phyloP scores from a whole-genome alignment of 176 grass and related monocot genomes.

The Bothriochloa decipiens region DNA sequence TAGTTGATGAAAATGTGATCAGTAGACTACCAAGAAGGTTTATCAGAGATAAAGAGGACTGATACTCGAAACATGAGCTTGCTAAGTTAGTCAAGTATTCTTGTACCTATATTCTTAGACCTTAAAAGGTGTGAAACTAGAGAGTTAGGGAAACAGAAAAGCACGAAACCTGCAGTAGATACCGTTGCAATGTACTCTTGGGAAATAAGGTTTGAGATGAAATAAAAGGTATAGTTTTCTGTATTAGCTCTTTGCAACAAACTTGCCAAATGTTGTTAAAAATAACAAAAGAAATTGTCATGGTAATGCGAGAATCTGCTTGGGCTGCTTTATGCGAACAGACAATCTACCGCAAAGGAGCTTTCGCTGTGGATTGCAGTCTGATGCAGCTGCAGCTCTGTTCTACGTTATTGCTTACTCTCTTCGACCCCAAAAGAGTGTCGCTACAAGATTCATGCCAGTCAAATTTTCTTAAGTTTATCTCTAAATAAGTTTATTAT shows the following conservation, averaged over 20 bases:
- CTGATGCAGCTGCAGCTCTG: neutral
- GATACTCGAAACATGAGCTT: conserved; percentile 21
- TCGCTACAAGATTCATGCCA: too few relatives aligned
- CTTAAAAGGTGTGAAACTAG: conserved; percentile 6
- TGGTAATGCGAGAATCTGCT: neutral
- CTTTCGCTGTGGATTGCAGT: neutral
- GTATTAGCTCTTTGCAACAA: neutral
- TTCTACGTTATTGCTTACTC: too few relatives aligned
- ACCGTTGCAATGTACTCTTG: conserved; percentile 19
- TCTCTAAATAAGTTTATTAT: too few relatives aligned
- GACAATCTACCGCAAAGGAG: neutral
- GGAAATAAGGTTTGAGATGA: neutral
- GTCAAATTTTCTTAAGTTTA: too few relatives aligned
- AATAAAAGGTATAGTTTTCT: neutral
- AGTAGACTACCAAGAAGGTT: conserved; percentile 73
- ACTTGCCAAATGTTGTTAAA: neutral
- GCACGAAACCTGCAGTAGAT: neutral
- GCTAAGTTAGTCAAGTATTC: neutral
- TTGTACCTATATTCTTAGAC: conserved; percentile 3
- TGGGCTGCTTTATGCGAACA: too few relatives aligned
- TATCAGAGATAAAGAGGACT: conserved; percentile 70
- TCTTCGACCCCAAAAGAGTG: too few relatives aligned
- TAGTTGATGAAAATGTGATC: conserved; percentile 91
- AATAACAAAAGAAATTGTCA: neutral
- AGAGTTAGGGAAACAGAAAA: neutral